Base-by-base conservation (phyloP, 129 eudicot genomes). In the Flaveria robusta region DNA sequence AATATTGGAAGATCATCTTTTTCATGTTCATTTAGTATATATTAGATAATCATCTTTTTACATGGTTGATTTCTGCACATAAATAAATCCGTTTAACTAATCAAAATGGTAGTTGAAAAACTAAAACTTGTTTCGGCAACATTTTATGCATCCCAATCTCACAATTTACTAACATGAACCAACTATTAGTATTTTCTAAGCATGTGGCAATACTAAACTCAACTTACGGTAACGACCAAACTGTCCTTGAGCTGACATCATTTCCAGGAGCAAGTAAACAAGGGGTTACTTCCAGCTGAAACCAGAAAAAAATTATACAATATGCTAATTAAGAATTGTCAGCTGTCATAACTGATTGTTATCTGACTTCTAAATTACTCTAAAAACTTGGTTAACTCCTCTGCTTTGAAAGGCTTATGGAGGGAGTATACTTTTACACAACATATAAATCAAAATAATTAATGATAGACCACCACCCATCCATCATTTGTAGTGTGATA, bases 151-250 rank as follows among this genome's bases (percentile, higher is more conserved):
- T 54, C 9, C 3, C 24, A 54, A n/a, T 24, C 18, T 23, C 2
- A 24, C 41, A 60, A 60, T 26, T 62, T 45, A 65, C 60, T 47
- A 11, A 20, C 29, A 46, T 43, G 24, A 46, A 13, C 15, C 39
- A 19, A 70, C 19, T 27, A 42, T 65, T 54, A 47, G 45, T 41
- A 27, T 8, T 22, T 31, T 10, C 51, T 45, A 60, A 60, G 51
- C 39, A 20, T 26, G n/a, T 14, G 50, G 46, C 20, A 58, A 26
- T 18, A 52, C n/a, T 16, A 72, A 46, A 68, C 27, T 67, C 20
- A 56, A 88, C 98, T 86, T 85, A 92, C 98, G 96, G 96, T 79
- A 92, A 79, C 37, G 89, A 84, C 98, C 96, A 92, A 63, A 92
- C 94, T 16, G 85, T 77, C 83, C 72, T 86, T 4, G 84, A 84